Evolutionary conservation across 2,329 filamentous ascomycete genomes (phyloP).

Genomic region (Diaporthe vaccinii): DNA sequence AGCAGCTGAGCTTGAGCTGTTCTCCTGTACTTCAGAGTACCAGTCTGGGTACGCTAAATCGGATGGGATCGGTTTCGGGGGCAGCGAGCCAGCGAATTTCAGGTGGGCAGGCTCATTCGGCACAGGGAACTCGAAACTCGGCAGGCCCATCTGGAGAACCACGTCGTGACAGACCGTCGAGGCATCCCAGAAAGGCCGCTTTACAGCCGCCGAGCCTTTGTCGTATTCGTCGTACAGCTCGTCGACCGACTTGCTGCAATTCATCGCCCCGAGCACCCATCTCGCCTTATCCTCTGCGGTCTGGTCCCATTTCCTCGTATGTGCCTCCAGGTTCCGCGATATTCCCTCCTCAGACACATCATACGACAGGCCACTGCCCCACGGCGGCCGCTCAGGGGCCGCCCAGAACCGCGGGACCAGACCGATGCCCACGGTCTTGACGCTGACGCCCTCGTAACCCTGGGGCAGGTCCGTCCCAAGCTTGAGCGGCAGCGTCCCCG

Average conservation of each 20-base stretch:
- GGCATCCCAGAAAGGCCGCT: constrained; percentile 19
- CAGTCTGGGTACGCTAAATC: constrained; percentile 55
- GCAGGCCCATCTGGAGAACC: constrained; percentile 36
- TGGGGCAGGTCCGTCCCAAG: constrained; percentile 4
- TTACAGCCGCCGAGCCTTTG: background rate
- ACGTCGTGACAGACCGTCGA: constrained; percentile 34
- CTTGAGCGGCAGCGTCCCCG: constrained; percentile 12
- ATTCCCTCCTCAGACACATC: constrained; percentile 26
- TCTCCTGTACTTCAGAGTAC: constrained; percentile 58
- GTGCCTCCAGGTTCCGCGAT: background rate
- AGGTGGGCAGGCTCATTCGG: constrained; percentile 28
- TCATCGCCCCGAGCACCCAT: constrained; percentile 30
- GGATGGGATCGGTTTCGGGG: constrained; percentile 48
- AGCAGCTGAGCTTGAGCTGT: constrained; percentile 42
- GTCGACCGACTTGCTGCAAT: constrained; percentile 29
- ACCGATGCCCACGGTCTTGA: constrained; percentile 13
- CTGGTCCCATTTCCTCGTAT: constrained; percentile 23
- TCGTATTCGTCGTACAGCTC: constrained; percentile 7
- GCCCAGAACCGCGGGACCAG: constrained; percentile 31
- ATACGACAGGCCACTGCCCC: constrained; percentile 22
- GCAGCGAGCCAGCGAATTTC: constrained; percentile 45
- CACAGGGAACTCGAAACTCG: constrained; percentile 31
- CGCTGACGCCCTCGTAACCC: background rate
- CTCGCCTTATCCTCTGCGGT: constrained; percentile 23
- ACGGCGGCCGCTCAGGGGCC: constrained; percentile 31